Evolutionary conservation across 768 basidiomycete species (phyloP), one percentile per base, ranked within the genome.

Genomic region (Omphalotus guepiniiformis): DNA sequence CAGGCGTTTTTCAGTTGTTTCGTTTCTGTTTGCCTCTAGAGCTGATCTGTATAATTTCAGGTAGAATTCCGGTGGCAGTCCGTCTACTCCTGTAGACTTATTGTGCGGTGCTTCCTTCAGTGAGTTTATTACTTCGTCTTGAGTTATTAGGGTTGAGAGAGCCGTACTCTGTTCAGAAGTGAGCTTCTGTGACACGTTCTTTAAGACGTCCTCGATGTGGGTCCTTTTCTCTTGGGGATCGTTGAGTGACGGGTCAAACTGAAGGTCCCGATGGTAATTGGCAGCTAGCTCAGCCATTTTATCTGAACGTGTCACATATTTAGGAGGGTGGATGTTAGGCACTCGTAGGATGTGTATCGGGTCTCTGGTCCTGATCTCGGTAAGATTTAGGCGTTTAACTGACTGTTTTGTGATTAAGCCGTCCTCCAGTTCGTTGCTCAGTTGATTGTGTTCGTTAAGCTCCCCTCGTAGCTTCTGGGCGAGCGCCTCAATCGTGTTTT

Each of bases 31-130:
- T 25, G 42, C 34, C 47, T 42, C 21, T 51, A 15, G 0, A 55
- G 28, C 12, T 41, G n/a, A n/a, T n/a, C 26, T 21, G 18, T 22
- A 16, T 21, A 13, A 41, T 0, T 1, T n/a, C 23, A 50, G 51
- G 52, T 47, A 61, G 0, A 57, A 23, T 30, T 60, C 56, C 12
- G 58, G 57, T 8, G 61, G 54, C 0, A 61, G 16, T 0, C 60
- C 47, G 16, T 61, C 53, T 3, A 57, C 16, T 0, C 60, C 53
- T 0, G 57, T 21, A 0, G 60, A 49, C 0, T 39, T 55, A 0
- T 53, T 52, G 2, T 40, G 44, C 26, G 50, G 39, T n/a, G 46
- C 36, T 13, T 37, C 6, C 25, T 13, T 34, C 28, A 52, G 46
- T 1, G 30, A 45, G 2, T 8, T n/a, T 3, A 16, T 9, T 0